Base-by-base conservation (phyloP, 2,329 filamentous ascomycete genomes). In the Aspergillus terreus region DNA sequence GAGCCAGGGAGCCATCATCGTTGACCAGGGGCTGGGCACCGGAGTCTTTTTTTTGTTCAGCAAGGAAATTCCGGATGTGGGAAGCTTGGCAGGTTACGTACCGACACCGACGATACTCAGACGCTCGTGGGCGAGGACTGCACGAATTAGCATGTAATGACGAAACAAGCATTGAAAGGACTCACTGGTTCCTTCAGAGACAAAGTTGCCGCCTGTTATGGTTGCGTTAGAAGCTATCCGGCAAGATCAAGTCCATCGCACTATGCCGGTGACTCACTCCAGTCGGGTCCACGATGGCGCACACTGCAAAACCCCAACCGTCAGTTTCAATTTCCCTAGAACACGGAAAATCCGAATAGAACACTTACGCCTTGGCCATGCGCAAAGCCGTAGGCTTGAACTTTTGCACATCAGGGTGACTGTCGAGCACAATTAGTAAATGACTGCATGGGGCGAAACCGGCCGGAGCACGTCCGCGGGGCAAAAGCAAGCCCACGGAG, bases 71-170 rank as follows among this genome's bases (percentile, higher is more conserved):
- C 40, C 36, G 46, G 38, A 35, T 45, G 25, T 27, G 41, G n/a
- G 30, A 27, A 49, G 43, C 51, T 51, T 45, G 46, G 53, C 46
- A 47, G 19, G 33, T 45, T 30, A 66, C 86, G 68, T 79, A 94
- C 90, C 90, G 71, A 97, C 89, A 72, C 94, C 94, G 70, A 99
- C 94, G 72, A 99, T 97, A 72, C 90, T 94, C 72, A 99, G 80
- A 77, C 94, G 89, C 76, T 99, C 94, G 82, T 99, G 94, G 69
- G 92, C 94, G 63, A 99, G 85, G 72, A 99, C 88, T 92, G 68
- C 48, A 65, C 58, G 45, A 50, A 36, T 66, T 62, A 71, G 60
- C 43, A 49, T 52, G 51, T 27, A 55, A 42, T 21, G 15, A 21
- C 15, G 30, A 12, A 6, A 23, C 10, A 14, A 32, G 12, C 30